phyloP scores from a whole-genome alignment of 1,139 yeast genomes.

The Debaryomycetaceae sp. region DNA sequence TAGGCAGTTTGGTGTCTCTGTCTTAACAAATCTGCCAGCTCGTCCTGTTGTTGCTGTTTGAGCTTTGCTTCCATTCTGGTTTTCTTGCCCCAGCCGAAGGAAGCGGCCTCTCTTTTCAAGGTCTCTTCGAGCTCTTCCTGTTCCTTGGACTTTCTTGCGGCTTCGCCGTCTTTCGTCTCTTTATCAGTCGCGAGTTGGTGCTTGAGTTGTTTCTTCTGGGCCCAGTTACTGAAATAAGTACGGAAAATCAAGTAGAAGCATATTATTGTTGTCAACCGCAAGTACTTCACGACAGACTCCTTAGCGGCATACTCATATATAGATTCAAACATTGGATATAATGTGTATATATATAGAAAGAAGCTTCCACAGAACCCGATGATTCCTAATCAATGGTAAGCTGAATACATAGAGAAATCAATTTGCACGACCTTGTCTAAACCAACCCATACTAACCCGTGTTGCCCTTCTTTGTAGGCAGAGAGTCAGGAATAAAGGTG shows the following conservation, averaged over 20 bases:
- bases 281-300: constrained; percentile 34
- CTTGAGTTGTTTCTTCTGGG: constrained; percentile 51
- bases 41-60: constrained; percentile 53
- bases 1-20: constrained; percentile 42
- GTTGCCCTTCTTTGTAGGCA: no score
- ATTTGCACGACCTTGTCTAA: constrained; percentile 1
- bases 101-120: constrained; percentile 37
- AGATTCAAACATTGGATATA: constrained; percentile 25
- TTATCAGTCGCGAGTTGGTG: constrained; percentile 50
- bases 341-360: not conserved
- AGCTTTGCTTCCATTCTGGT: constrained; percentile 58
- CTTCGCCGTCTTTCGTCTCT: constrained; percentile 29
- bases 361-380: not conserved
- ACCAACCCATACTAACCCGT: no score
- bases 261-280: constrained; percentile 30
- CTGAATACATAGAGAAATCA: not conserved
- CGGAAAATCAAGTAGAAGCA: constrained; percentile 38
- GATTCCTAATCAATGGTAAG: not conserved
- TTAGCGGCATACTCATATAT: constrained; percentile 35
- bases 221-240: constrained; percentile 36
- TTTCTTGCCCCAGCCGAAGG: constrained; percentile 78
- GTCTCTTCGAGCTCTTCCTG: constrained; percentile 26
- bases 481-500: no score
- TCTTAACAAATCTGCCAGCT: constrained; percentile 42
- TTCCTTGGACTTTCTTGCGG: constrained; percentile 31